Evolutionary conservation across 2,329 filamentous ascomycete genomes (phyloP), one percentile per base, ranked within the genome.

Genomic region (Sporothrix brasiliensis): DNA sequence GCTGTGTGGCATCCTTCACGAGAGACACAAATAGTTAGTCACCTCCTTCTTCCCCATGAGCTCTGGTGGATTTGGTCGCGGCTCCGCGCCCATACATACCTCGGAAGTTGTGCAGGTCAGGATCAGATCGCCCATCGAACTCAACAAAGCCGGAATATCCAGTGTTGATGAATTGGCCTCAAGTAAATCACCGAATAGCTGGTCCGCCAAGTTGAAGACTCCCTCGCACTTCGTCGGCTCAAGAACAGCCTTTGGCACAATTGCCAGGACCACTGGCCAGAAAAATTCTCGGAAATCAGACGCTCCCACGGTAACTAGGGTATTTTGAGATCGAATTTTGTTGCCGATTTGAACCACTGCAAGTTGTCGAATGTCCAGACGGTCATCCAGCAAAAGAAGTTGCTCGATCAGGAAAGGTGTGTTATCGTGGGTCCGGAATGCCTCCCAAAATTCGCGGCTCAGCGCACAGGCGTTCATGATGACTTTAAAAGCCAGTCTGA

Each of bases 201-300:
- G 75, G 24, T 80, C 76, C 44, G 81, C 78, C 21, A 86, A 73
- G 2, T 74, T 73, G 68, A 88, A 82, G 19, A 84, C 75, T 65
- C 87, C 84, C 30, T 82, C 79, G 70, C 83, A 84, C 41, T 79
- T 77, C 7, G 68, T 70, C 13, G 80, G 77, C 69, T 76, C 74
- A 0, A 47, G 63, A 3, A 77, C 76, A 27, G 81, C 81, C 65
- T 76, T 75, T 19, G 77, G 78, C 7, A 84, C 74, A 39, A 84
- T 76, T 14, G 75, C 75, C 9, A 78, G 77, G 11, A 83, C 73
- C 10, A 82, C 73, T 1, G 84, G 81, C 84, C 85, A 86, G 71
- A 87, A 83, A 47, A 83, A 79, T 19, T 79, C 76, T 16, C 81
- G 79, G 69, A 86, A 82, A 14, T 81, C 79, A 3, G 77, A 72